Evolutionary conservation across 257 asterid species (phyloP).

Genomic region (Capsicum chinense): DNA sequence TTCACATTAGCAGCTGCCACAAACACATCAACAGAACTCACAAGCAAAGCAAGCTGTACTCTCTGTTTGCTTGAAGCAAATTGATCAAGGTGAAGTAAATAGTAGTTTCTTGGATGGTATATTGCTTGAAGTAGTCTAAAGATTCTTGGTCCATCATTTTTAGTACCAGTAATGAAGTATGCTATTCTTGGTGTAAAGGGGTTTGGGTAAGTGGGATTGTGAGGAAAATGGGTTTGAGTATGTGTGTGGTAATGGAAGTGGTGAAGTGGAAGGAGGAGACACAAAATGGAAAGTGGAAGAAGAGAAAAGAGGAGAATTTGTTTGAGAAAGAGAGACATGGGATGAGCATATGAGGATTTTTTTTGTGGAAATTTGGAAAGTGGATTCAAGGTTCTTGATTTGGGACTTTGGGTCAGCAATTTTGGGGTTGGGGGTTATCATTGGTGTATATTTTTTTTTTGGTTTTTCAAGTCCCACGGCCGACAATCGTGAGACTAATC

Average conservation of each 20-base stretch:
- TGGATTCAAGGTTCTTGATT: background rate
- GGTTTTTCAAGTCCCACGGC: too few relatives aligned
- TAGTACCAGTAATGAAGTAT: conserved; percentile 47
- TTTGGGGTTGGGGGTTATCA: too few relatives aligned
- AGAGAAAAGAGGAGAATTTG: conserved; percentile 41
- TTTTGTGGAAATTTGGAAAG: background rate
- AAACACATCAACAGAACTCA: conserved; percentile 41
- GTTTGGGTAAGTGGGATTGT: conserved; percentile 22
- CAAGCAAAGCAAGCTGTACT: conserved; percentile 40
- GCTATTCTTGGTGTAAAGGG: conserved; percentile 43
- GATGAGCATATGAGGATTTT: background rate
- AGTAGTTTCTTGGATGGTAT: conserved; percentile 54
- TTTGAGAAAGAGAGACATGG: conserved; percentile 38
- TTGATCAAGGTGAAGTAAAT: conserved; percentile 47
- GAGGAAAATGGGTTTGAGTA: conserved; percentile 26
- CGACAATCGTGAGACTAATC: too few relatives aligned
- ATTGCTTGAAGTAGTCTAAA: conserved; percentile 45
- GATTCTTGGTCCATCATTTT: conserved; percentile 43
- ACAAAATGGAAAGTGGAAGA: conserved; percentile 37
- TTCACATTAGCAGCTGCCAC: conserved; percentile 46
- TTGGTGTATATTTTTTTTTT: too few relatives aligned
- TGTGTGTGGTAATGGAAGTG: background rate
- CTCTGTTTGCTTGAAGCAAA: conserved; percentile 39
- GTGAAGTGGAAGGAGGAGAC: conserved; percentile 38
- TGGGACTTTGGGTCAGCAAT: background rate